These are phyloP conservation scores for Globisporangium carolinianum DNA, from an alignment of 352 stramenopile species.

Conservation along the genomic window DNA sequence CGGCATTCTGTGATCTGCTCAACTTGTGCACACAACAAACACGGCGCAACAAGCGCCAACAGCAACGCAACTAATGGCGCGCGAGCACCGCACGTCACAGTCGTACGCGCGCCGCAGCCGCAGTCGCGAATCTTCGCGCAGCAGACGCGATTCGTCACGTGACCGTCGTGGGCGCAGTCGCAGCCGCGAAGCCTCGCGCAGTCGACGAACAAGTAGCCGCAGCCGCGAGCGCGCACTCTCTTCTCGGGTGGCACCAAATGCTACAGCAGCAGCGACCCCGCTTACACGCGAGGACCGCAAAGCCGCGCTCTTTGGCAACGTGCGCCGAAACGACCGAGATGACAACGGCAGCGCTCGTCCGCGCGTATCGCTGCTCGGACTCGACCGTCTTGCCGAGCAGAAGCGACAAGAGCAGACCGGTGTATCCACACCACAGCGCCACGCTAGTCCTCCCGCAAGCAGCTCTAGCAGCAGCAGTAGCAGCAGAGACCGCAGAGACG, in stretches of 20 bases:
- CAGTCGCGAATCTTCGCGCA: conserved; percentile 12
- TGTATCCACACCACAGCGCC: background rate
- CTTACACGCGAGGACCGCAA: conserved; percentile 10
- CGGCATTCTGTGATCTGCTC: too few species aligned
- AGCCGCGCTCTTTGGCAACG: conserved; percentile 20
- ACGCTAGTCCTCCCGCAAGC: background rate
- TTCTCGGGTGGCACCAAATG: background rate
- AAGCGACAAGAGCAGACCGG: conserved; percentile 28
- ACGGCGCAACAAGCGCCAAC: too few species aligned
- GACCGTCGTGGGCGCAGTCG: background rate
- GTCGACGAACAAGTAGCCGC: conserved; percentile 3
- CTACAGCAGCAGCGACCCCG: background rate
- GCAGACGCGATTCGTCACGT: conserved; percentile 8
- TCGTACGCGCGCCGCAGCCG: conserved; percentile 10
- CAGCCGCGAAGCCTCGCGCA: conserved; percentile 5
- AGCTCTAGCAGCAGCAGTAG: background rate
- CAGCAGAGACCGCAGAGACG: background rate
- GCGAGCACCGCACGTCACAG: too few species aligned
- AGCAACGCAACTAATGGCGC: too few species aligned
- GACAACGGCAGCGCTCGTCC: background rate
- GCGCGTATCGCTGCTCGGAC: conserved; percentile 38
- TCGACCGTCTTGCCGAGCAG: conserved; percentile 52
- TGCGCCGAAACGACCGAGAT: background rate
- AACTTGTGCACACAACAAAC: too few species aligned
- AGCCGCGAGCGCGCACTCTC: background rate